Evolutionary conservation across 2,329 filamentous ascomycete species (phyloP).

Genomic region (Trichoderma semiorbis): DNA sequence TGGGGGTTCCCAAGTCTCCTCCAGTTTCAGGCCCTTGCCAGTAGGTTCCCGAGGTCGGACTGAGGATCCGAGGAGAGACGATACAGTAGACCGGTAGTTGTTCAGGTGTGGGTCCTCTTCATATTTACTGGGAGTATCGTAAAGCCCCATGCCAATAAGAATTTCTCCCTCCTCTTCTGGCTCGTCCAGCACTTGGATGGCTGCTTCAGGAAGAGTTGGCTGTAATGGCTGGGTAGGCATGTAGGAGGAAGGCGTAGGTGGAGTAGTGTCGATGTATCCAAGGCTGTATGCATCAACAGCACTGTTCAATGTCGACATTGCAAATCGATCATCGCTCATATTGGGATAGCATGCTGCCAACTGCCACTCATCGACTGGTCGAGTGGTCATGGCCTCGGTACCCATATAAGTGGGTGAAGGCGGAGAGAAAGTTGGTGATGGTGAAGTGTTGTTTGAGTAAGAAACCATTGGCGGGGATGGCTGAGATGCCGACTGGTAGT

Average conservation of each 20-base stretch:
- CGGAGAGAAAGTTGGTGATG: constrained; percentile 53
- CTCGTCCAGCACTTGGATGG: constrained; percentile 48
- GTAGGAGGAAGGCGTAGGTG: constrained; percentile 59
- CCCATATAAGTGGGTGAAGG: constrained; percentile 45
- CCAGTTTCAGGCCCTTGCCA: constrained; percentile 75
- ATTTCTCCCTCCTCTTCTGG: constrained; percentile 64
- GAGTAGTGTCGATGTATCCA: constrained; percentile 48
- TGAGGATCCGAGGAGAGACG: constrained; percentile 50
- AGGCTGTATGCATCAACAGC: constrained; percentile 31
- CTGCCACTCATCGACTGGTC: constrained; percentile 39
- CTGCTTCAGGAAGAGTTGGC: constrained; percentile 47
- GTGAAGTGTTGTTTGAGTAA: constrained; percentile 59
- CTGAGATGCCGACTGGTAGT: constrained; percentile 41
- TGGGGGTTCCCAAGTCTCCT: constrained; percentile 74
- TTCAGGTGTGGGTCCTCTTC: constrained; percentile 48
- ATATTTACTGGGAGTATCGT: constrained; percentile 64
- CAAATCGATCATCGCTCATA: constrained; percentile 21
- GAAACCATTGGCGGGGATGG: constrained; percentile 50
- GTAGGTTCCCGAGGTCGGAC: constrained; percentile 45
- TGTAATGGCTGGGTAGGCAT: constrained; percentile 47
- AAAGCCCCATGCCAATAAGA: constrained; percentile 77
- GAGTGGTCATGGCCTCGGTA: constrained; percentile 39
- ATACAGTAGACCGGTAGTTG: constrained; percentile 54
- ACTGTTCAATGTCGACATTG: constrained; percentile 28
- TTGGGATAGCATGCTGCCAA: constrained; percentile 29